Base-by-base conservation (phyloP, 495 filamentous ascomycete genomes). In the Lophiotrema nucula region DNA sequence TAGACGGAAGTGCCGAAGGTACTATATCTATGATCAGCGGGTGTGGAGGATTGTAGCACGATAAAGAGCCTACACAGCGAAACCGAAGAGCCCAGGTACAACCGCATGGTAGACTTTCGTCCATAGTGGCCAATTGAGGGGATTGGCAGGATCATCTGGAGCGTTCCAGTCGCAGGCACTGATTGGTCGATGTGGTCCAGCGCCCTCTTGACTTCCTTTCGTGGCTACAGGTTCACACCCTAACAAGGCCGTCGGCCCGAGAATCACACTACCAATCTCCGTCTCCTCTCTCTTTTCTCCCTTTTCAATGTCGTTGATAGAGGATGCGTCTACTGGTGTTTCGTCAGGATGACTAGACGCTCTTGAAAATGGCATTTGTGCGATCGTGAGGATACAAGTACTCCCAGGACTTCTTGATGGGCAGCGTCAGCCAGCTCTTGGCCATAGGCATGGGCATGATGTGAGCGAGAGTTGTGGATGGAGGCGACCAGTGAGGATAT, bases 91-190 rank as follows among this genome's bases (percentile, higher is more conserved):
- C 4, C 62, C 50, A 12, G 67, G 67, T 13, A 62, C 35, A 3
- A 62, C 33, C 2, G 62, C 53, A 38, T 74, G 65, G 35, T 73
- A 70, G 2, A 60, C 41, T 19, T 58, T 60, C 16, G 55, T 53
- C 38, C 50, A 60, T 10, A 72, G 22, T 2, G 58, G 50, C 74
- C 74, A 77, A 47, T 74, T 76, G 23, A 52, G 33, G 15, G 74
- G 72, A 48, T 77, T 75, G 15, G 67, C 70, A 10, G 69, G 67
- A 47, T 77, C 74, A 47, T 69, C 47, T 13, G 68, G 66, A 2
- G 69, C 69, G 16, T 53, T 62, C 72, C 72, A 74, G 55, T 74
- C 70, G 6, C 6, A 11, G 6, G 19, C 19, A 18, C 19, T 43
- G 39, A 43, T 18, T 43, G 10, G 39, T 21, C 6, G 18, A 6